These are phyloP conservation scores for Bassia scoparia DNA, from an alignment of 148 eudicot genomes.

Conservation along the genomic window DNA sequence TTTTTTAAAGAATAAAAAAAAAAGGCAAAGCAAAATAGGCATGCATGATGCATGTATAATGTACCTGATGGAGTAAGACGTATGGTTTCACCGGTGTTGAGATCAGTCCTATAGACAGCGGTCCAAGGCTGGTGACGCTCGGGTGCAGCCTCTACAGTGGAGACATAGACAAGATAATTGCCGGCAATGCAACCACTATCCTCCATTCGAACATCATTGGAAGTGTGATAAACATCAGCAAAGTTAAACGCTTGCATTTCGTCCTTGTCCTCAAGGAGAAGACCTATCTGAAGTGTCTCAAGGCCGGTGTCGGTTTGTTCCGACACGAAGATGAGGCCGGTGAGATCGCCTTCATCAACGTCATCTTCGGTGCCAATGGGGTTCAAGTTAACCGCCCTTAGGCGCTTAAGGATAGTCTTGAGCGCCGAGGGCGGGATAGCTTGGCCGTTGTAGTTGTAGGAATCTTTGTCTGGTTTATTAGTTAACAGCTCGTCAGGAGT, in stretches of 20 bases:
- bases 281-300: slow-evolving; percentile 25
- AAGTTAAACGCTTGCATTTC: slow-evolving; percentile 11
- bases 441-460: slow-evolving; percentile 27
- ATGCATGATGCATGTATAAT: not conserved
- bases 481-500: not conserved
- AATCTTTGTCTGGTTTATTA: not conserved
- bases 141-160: slow-evolving; percentile 2
- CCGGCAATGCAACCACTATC: slow-evolving; percentile 25
- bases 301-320: slow-evolving; percentile 18
- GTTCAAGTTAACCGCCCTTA: not conserved
- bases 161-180: slow-evolving; percentile 19
- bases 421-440: slow-evolving; percentile 23
- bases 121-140: slow-evolving; percentile 31
- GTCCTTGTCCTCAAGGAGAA: not conserved
- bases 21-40: too few relatives aligned
- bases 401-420: slow-evolving; percentile 18
- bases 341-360: slow-evolving; percentile 14
- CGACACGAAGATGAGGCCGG: slow-evolving; percentile 22
- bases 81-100: slow-evolving; percentile 8
- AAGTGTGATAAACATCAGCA: slow-evolving; percentile 13
- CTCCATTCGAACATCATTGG: slow-evolving; percentile 22
- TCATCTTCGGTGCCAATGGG: not conserved
- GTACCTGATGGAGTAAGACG: slow-evolving; percentile 19
- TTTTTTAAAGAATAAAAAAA: too few relatives aligned
- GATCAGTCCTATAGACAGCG: slow-evolving; percentile 23